Percentiles rank a stretch among this genome's conserved stretches.
Evolutionary conservation across 2,329 filamentous ascomycete genomes (phyloP).

Genomic region (Diaporthe caulivora): DNA sequence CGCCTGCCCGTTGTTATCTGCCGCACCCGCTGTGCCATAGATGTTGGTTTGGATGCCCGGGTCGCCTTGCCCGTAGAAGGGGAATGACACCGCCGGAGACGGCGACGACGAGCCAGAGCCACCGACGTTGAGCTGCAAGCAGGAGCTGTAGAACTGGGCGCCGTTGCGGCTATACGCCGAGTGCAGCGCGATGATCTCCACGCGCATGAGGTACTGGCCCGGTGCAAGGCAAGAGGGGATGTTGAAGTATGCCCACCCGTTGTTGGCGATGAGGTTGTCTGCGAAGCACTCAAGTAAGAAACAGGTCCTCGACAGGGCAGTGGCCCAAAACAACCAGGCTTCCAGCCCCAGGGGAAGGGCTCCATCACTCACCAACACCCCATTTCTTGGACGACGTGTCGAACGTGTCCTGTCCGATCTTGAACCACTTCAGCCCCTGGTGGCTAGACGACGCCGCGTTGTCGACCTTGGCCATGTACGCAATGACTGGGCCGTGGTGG

Average conservation of each 20-base stretch:
- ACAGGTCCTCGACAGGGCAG: neutral
- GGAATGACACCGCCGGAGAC: conserved; percentile 57
- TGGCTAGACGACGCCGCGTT: conserved; percentile 59
- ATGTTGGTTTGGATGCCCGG: conserved; percentile 61
- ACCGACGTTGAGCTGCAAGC: conserved; percentile 56
- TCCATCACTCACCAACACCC: conserved; percentile 52
- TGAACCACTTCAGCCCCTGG: conserved; percentile 64
- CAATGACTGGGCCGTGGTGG: conserved; percentile 67
- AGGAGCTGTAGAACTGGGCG: conserved; percentile 59
- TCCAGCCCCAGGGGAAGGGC: neutral
- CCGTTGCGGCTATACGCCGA: conserved; percentile 54
- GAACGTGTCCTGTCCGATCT: conserved; percentile 65
- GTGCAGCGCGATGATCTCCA: conserved; percentile 67
- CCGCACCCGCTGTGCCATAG: conserved; percentile 56
- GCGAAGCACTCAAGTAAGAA: neutral
- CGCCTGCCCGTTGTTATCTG: conserved; percentile 56
- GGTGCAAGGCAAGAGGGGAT: conserved; percentile 64
- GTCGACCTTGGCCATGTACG: conserved; percentile 66
- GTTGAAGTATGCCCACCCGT: conserved; percentile 61
- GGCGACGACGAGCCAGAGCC: conserved; percentile 52
- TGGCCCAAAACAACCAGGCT: too few species aligned
- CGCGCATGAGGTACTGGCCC: conserved; percentile 67
- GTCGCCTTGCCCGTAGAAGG: conserved; percentile 58
- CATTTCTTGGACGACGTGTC: conserved; percentile 57
- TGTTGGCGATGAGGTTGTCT: conserved; percentile 56